These are phyloP conservation scores for Adansonia rubrostipa DNA, from an alignment of 441 rosid genomes.

Conservation along the genomic window DNA sequence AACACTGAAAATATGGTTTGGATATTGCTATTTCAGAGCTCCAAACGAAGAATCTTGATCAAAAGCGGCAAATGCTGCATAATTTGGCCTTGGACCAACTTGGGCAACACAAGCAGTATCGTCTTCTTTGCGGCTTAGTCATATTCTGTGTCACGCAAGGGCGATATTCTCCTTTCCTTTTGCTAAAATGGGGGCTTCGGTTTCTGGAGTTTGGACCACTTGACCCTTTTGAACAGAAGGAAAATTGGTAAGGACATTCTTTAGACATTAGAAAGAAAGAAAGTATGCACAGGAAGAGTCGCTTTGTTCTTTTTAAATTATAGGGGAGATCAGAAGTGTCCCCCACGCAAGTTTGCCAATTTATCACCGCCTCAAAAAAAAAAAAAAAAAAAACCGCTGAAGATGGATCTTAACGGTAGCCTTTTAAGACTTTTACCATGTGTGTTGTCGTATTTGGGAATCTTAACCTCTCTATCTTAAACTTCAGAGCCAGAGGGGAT, in stretches of 20 bases:
- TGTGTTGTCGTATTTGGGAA: background rate
- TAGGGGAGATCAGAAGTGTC: background rate
- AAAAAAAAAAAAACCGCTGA: background rate
- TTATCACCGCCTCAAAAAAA: background rate
- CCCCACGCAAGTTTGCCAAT: background rate
- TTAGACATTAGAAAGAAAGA: slow-evolving; percentile 4
- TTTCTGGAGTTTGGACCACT: slow-evolving; percentile 17
- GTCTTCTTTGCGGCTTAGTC: slow-evolving; percentile 3
- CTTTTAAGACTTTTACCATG: background rate
- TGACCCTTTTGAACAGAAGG: background rate
- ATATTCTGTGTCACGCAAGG: background rate
- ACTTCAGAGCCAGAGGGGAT: background rate
- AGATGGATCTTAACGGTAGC: slow-evolving; percentile 19
- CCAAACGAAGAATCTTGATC: background rate
- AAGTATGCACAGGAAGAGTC: background rate
- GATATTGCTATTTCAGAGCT: background rate
- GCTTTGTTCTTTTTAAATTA: background rate
- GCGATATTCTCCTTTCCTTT: slow-evolving; percentile 3
- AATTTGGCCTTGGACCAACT: background rate
- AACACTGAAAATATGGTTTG: background rate
- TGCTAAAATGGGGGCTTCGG: slow-evolving; percentile 10
- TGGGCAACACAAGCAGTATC: slow-evolving; percentile 3
- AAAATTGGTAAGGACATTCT: background rate
- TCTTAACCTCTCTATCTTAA: background rate
- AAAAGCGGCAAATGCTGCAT: background rate